Evolutionary conservation across 2,329 filamentous ascomycete genomes (phyloP).

Genomic region (Fusarium guadeloupense): DNA sequence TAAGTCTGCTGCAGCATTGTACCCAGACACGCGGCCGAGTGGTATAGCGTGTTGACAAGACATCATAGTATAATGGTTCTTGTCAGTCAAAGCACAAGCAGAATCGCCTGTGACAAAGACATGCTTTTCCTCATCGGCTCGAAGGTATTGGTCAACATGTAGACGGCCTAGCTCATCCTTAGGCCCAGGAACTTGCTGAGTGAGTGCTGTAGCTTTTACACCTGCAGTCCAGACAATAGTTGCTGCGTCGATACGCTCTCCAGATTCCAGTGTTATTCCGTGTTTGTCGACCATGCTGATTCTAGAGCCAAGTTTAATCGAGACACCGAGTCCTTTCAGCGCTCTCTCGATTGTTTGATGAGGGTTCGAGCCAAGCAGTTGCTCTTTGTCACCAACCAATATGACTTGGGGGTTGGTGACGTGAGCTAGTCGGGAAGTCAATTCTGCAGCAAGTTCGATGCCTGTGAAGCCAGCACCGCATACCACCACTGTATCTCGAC

Average conservation of each 20-base stretch:
- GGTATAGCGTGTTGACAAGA: constrained; percentile 51
- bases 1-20: constrained; percentile 49
- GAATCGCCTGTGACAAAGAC: constrained; percentile 46
- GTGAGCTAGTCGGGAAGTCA: constrained; percentile 42
- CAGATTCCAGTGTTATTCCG: constrained; percentile 42
- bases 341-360: constrained; percentile 47
- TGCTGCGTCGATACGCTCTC: constrained; percentile 46
- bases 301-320: constrained; percentile 43
- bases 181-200: constrained; percentile 43
- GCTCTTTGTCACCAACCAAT: constrained; percentile 42
- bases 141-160: constrained; percentile 12
- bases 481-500: constrained; percentile 48
- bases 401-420: constrained; percentile 28
- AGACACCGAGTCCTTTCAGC: constrained; percentile 43
- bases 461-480: constrained; percentile 50
- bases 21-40: constrained; percentile 47
- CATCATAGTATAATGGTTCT: constrained; percentile 48
- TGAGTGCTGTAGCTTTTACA: constrained; percentile 45
- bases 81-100: constrained; percentile 40
- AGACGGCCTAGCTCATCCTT: constrained; percentile 38
- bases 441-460: constrained; percentile 45
- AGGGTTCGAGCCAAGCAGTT: constrained; percentile 47
- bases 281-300: constrained; percentile 40
- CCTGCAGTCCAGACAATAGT: constrained; percentile 52
- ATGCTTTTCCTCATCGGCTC: neutral